Conservation (phyloP, 768 basidiomycete species). For the Lactarius sp. region DNA sequence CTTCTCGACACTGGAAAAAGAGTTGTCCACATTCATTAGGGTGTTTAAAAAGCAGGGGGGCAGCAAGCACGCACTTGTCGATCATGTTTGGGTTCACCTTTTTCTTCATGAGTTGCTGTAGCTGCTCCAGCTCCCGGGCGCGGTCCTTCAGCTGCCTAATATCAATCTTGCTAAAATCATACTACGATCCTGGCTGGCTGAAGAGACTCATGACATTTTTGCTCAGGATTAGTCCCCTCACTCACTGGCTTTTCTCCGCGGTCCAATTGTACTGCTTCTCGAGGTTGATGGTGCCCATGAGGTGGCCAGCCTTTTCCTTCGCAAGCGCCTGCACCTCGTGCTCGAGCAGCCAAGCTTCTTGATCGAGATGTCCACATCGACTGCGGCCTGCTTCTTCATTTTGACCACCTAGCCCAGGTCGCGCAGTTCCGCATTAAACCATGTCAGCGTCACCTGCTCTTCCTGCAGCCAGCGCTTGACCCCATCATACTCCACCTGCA, state of each 20-base stretch:
- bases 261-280: conserved; percentile 91
- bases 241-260: conserved; percentile 55
- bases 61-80: no score
- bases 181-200: no score
- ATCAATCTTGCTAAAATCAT: no score
- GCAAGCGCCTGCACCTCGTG: conserved; percentile 60
- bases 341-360: conserved; percentile 47
- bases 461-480: conserved; percentile 65
- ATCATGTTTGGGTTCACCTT: no score
- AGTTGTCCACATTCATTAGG: no score
- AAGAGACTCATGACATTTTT: no score
- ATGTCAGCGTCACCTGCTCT: conserved; percentile 80
- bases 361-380: conserved; percentile 59
- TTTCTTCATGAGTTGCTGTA: background rate
- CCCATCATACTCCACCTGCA: conserved; percentile 47
- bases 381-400: conserved; percentile 65
- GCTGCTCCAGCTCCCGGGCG: no score
- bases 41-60: no score
- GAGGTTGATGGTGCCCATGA: conserved; percentile 51
- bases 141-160: no score
- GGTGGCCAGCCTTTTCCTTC: conserved; percentile 60
- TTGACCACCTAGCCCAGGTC: conserved; percentile 79
- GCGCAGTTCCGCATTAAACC: conserved; percentile 85
- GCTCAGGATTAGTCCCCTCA: no score
- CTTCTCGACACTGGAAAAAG: no score